Evolutionary conservation across 768 basidiomycete genomes (phyloP), one percentile per base, ranked within the genome.

Genomic region (Hemileccinum rubropunctum): DNA sequence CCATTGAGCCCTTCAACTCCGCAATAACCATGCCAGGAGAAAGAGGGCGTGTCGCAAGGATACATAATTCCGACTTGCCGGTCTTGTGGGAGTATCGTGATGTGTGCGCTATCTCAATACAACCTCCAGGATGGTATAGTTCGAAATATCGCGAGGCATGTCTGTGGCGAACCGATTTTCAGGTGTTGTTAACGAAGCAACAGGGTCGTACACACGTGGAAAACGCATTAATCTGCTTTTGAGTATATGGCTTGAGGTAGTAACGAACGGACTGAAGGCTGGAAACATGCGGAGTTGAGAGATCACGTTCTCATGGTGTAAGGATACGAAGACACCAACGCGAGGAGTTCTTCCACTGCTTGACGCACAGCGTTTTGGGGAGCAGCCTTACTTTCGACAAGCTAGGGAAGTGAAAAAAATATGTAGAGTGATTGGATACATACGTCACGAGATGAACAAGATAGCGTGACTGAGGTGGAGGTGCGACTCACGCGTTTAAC

Each of bases 1-100:
- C 91, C 87, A 93, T 88, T 10, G 91, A 92, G 32, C 91, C 91
- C 66, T 92, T 91, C 42, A 93, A 76, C 63, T 93, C 91, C n/a
- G 80, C 82, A 53, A 93, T 84, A 54, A 90, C 88, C 46, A 77
- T 69, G 51, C 89, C 87, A 18, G 83, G 78, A 21, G 74, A 71
- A 26, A 92, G 76, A 35, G 77, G 68, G 21, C 86, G 84, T 17
- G 91, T 92, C 27, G 91, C 91, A 44, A 92, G 77, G 45, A 92
- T 91, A 59, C 91, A 93, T 13, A 93, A 70, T 64, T 93, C 91
- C 27, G 88, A 88, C 71, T 93, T 93, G 58, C 91, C 91, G 27
- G 91, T 93, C 52, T 79, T 81, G 70, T 90, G 85, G 36, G 90
- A 83, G 66, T 93, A 93, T 23, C 91, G 82, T 26, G 88, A 90